These are phyloP conservation scores for Saccharomycopsis sp. DNA, from an alignment of 805 yeast genomes.

Conservation along the genomic window DNA sequence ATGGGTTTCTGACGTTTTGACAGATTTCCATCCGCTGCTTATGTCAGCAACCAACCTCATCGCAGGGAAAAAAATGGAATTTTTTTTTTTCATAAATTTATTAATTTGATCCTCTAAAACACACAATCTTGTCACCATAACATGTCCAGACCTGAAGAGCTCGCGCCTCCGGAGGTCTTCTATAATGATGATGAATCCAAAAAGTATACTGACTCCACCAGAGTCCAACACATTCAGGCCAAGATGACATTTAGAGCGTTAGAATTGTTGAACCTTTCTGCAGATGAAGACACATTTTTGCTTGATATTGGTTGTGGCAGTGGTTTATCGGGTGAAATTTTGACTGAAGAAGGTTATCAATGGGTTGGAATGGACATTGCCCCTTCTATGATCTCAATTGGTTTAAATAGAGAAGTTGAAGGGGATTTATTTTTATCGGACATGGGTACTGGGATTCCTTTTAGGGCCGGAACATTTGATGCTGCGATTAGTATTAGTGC, in stretches of 20 bases:
- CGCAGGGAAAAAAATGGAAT: too few relatives aligned
- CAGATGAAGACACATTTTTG: conserved; percentile 49
- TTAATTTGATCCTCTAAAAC: conserved; percentile 21
- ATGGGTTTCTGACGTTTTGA: too few relatives aligned
- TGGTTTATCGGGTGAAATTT: conserved; percentile 88
- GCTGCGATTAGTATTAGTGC: conserved; percentile 94
- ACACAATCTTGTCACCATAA: conserved; percentile 22
- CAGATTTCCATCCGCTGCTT: too few relatives aligned
- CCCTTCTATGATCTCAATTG: conserved; percentile 92
- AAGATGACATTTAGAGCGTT: conserved; percentile 93
- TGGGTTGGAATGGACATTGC: conserved; percentile 98
- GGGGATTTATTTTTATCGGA: conserved; percentile 90
- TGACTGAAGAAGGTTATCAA: conserved; percentile 84
- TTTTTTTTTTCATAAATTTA: too few relatives aligned
- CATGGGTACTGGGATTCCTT: conserved; percentile 90
- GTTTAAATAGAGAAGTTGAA: conserved; percentile 81
- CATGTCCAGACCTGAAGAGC: conserved; percentile 94
- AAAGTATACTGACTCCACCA: conserved; percentile 85
- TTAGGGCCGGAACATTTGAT: conserved; percentile 92
- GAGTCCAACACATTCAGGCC: conserved; percentile 98
- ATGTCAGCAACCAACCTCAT: too few relatives aligned
- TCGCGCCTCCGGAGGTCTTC: conserved; percentile 94
- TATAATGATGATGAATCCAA: conserved; percentile 84
- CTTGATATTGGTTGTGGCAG: conserved; percentile 97
- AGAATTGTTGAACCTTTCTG: conserved; percentile 71